Conservation (phyloP, 805 yeast genomes). For the Vanderwaltozyma verrucispora region DNA sequence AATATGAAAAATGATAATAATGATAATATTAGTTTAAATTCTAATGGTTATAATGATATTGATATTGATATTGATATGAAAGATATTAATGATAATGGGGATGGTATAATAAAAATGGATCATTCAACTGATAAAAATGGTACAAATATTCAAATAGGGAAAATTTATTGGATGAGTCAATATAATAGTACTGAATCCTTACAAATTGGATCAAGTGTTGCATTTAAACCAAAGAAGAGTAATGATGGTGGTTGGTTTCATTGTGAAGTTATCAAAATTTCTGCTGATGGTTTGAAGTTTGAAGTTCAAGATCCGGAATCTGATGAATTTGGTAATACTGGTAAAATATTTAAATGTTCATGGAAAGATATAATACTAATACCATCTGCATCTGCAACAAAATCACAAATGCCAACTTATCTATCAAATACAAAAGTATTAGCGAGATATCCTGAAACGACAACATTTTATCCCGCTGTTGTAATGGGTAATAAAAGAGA, state of each 20-base stretch:
- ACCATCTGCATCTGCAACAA: constrained; percentile 41
- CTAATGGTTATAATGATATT: not conserved
- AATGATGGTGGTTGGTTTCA: constrained; percentile 87
- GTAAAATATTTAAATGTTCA: constrained; percentile 72
- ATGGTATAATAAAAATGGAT: not conserved
- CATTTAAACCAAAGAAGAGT: constrained; percentile 62
- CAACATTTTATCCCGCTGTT: constrained; percentile 91
- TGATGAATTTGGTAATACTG: constrained; percentile 83
- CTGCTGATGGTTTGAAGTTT: constrained; percentile 63
- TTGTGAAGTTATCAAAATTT: constrained; percentile 73
- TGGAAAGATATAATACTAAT: constrained; percentile 72
- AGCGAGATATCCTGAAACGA: constrained; percentile 95
- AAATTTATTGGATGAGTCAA: constrained; percentile 41
- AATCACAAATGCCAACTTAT: constrained; percentile 32
- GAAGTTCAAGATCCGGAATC: constrained; percentile 98
- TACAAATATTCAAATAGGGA: constrained; percentile 27
- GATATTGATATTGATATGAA: not conserved
- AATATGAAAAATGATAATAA: not conserved
- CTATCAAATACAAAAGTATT: constrained; percentile 74
- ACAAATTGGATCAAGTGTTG: constrained; percentile 70
- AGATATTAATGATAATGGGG: not conserved
- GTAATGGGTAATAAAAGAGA: constrained; percentile 70
- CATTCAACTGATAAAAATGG: constrained; percentile 16
- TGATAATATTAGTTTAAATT: not conserved
- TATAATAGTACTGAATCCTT: constrained; percentile 52